Evolutionary conservation across 495 filamentous ascomycete genomes (phyloP).

Genomic region (Poronia punctata): DNA sequence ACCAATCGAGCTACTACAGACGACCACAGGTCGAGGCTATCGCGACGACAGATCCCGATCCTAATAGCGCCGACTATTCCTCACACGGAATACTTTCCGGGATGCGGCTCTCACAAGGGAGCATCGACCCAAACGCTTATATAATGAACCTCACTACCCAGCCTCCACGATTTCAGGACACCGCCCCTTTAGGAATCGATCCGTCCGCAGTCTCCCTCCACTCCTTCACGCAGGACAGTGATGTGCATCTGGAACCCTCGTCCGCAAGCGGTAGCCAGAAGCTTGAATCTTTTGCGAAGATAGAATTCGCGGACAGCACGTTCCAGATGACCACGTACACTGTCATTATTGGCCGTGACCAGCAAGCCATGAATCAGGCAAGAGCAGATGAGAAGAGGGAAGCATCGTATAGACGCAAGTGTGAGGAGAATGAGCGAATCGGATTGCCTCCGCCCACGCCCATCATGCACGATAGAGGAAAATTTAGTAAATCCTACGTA

Average conservation of each 20-base stretch:
- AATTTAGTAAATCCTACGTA: slow-evolving; percentile 47
- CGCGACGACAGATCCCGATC: slow-evolving; percentile 25
- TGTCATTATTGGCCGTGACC: slow-evolving; percentile 44
- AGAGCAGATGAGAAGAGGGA: slow-evolving; percentile 34
- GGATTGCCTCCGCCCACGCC: slow-evolving; percentile 36
- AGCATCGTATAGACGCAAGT: slow-evolving; percentile 28
- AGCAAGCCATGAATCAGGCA: slow-evolving; percentile 37
- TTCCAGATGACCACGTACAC: slow-evolving; percentile 48
- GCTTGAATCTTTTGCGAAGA: slow-evolving; percentile 43
- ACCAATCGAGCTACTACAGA: slow-evolving; percentile 4
- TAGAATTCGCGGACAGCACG: slow-evolving; percentile 45
- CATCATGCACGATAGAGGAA: slow-evolving; percentile 30
- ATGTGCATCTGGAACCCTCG: slow-evolving; percentile 15
- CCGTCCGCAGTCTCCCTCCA: slow-evolving; percentile 29
- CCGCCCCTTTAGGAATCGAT: slow-evolving; percentile 17
- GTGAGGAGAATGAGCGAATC: slow-evolving; percentile 29
- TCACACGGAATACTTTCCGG: slow-evolving; percentile 14
- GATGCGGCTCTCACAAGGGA: slow-evolving; percentile 18
- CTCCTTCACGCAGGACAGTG: slow-evolving; percentile 23
- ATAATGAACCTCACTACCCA: slow-evolving; percentile 22
- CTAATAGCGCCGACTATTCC: slow-evolving; percentile 15
- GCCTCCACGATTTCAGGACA: slow-evolving; percentile 16
- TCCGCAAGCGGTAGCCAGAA: slow-evolving; percentile 24
- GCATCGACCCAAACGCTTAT: slow-evolving; percentile 21
- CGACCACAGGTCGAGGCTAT: slow-evolving; percentile 22